Evolutionary conservation across 176 grass and related monocot genomes (phyloP), one percentile per base, ranked within the genome.

Genomic region (Alloteropsis semialata): DNA sequence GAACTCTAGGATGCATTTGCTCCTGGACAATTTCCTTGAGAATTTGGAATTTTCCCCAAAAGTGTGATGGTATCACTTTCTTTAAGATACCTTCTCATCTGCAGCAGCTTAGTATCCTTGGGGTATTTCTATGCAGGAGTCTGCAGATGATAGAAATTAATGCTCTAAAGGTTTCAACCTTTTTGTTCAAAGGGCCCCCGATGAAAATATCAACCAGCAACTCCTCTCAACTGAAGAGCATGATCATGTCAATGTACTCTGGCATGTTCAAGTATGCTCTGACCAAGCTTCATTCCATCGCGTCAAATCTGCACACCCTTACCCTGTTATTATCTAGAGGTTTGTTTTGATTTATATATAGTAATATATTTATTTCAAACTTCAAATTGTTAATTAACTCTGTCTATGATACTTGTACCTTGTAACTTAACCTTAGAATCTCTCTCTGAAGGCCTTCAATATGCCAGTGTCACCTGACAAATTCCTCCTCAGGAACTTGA

Each of bases 1-100:
- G n/a, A n/a, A n/a, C n/a, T n/a, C n/a, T 83, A 29, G 69, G 33
- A 19, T 74, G 42, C 69, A 10, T 83, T 63, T 30, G 74, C 10
- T 62, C 42, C 42, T 21, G 21, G 50, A 28, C 81, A 28, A 13
- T 28, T 74, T 17, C 69, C 5, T 74, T 74, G 81, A 83, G 58
- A 19, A 74, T 1, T 65, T 83, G 57, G 59, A 12, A 12, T 5
- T 75, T 28, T 38, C 1, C 21, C 0, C n/a, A n/a, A n/a, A n/a
- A 5, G 12, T 83, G 69, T 6, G 45, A 51, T 39, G 58, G 21
- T 22, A 49, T 74, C 21, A 25, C 45, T 74, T 50, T 51, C n/a
- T 75, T 83, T 69, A 74, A 53, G 8, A 22, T 83, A 51, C 81
- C 58, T 51, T 83, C 44, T 51, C 69, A 51, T 64, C 43, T 83